Evolutionary conservation across 73 alveolate species (phyloP), one percentile per base, ranked within the genome.

Genomic region (Uronychia binucleata): DNA sequence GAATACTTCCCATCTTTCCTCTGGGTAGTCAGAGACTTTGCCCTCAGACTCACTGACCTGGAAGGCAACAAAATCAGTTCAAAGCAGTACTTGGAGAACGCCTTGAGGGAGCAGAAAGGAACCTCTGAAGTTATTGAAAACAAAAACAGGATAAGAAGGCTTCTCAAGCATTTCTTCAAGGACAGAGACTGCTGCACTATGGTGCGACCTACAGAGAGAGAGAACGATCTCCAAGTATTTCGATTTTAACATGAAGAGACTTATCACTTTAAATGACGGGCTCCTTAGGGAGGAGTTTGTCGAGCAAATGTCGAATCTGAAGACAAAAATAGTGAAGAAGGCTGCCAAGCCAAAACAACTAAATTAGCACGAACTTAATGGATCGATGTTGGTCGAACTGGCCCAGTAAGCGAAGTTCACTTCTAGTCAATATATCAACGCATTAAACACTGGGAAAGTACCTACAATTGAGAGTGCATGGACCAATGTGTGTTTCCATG

Each of bases 21-120:
- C 25, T 98, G 99, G 99, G 88, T 98, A 25, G 91, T 98, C 67
- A 91, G 99, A 80, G 99, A 98, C 88, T 98, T 98, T 87, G 90
- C 98, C 26, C 93, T 98, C 1, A 94, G 93, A 91, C 94, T 98
- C 31, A 95, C 80, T n/a, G 99, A 95, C 88, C 87, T 77, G 59
- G 31, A 88, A 30, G 99, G 98, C 1, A 95, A 95, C 83, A 90
- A 90, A 31, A 94, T 97, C 26, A 86, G 98, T 28, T 90, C 97
- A 46, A 91, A 89, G 81, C 87, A 96, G 90, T 97, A 97, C 89
- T 85, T 97, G 77, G 99, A 97, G 87, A 91, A 91, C 34, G 96
- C 98, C 31, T 85, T 97, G 1, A 90, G 88, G 84, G 93, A 93
- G 85, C 59, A 90, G 86, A 86, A 79, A 75, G 98, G 98, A 34